Evolutionary conservation across 1,284 basidiomycete species (phyloP), one percentile per base, ranked within the genome.

Genomic region (Sanguinoderma infundibulare): DNA sequence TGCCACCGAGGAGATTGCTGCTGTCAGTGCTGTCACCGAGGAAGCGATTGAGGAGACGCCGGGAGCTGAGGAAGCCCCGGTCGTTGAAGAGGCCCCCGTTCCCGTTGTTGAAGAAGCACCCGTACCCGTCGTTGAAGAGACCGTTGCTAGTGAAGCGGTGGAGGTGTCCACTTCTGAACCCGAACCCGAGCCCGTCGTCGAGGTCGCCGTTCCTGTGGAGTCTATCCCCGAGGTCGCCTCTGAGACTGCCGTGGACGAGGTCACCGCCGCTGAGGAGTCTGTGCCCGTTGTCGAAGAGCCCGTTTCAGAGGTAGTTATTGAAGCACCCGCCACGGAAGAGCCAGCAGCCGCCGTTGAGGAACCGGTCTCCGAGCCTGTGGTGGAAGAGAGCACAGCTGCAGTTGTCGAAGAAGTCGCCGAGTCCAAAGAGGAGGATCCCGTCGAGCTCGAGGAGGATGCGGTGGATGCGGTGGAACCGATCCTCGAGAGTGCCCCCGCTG

Each of bases 41-140:
- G 47, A 22, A 35, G 24, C 40, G 9, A n/a, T 44, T 9, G 30
- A 56, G 26, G 40, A 32, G 24, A 24, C 53, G 26, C 50, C 51
- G 12, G 55, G 26, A 22, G 7, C 57, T 40, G 55, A 55, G 20
- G 65, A 57, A 28, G 24, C 34, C 5, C 36, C 39, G 15, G 56
- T 50, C 22, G 50, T 54, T 1, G 52, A 55, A 20, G 56, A 61
- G 24, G 52, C 46, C 2, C 38, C 30, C 7, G 47, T 50, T 17
- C 28, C 53, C 4, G 47, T 28, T 8, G 17, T 49, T 7, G 26
- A 30, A 26, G 52, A 44, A n/a, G 59, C 34, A 28, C 20, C 30
- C 14, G 30, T 36, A 4, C 26, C 28, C 26, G 30, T n/a, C 17
- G 28, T 32, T 15, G 47, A 50, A n/a, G 47, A 50, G 7, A 49